Evolutionary conservation across 2,329 filamentous ascomycete genomes (phyloP).

Genomic region (Epicoccum sorghinum): DNA sequence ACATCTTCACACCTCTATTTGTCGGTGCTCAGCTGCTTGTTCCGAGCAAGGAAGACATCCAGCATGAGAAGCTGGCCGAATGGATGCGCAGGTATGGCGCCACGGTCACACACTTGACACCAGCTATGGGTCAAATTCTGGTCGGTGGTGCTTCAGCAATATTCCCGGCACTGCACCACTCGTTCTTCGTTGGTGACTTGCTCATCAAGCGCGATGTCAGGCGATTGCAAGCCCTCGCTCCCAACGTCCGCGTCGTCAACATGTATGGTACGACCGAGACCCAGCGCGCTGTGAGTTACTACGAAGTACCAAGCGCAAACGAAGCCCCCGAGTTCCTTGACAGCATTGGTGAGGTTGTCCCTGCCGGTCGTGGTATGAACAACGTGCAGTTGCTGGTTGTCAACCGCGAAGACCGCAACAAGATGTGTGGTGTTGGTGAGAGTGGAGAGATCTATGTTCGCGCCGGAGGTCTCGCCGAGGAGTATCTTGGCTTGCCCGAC

Average conservation of each 20-base stretch:
- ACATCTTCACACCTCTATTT: slow-evolving; percentile 92
- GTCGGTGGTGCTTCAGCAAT: slow-evolving; percentile 80
- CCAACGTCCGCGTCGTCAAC: slow-evolving; percentile 78
- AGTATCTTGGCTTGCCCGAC: slow-evolving; percentile 69
- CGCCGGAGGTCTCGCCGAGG: slow-evolving; percentile 82
- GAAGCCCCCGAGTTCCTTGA: slow-evolving; percentile 69
- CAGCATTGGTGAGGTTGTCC: slow-evolving; percentile 74
- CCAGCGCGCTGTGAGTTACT: slow-evolving; percentile 81
- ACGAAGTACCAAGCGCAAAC: slow-evolving; percentile 71
- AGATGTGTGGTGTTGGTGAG: slow-evolving; percentile 79
- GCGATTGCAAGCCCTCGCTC: slow-evolving; percentile 75
- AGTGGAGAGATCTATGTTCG: slow-evolving; percentile 84
- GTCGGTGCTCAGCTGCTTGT: slow-evolving; percentile 80
- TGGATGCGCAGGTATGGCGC: slow-evolving; percentile 81
- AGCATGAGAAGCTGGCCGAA: slow-evolving; percentile 82
- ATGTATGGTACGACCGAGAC: slow-evolving; percentile 92
- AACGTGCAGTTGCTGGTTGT: slow-evolving; percentile 69
- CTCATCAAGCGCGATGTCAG: slow-evolving; percentile 83
- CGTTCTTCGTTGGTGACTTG: slow-evolving; percentile 92
- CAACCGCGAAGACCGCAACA: slow-evolving; percentile 41
- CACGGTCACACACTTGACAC: slow-evolving; percentile 87
- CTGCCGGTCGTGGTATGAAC: slow-evolving; percentile 84
- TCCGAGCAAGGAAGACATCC: slow-evolving; percentile 81
- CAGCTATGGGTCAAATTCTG: slow-evolving; percentile 94
- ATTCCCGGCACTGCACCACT: slow-evolving; percentile 77